phyloP scores from a whole-genome alignment of 1,139 yeast genomes.

The Komagataea norvegica region DNA sequence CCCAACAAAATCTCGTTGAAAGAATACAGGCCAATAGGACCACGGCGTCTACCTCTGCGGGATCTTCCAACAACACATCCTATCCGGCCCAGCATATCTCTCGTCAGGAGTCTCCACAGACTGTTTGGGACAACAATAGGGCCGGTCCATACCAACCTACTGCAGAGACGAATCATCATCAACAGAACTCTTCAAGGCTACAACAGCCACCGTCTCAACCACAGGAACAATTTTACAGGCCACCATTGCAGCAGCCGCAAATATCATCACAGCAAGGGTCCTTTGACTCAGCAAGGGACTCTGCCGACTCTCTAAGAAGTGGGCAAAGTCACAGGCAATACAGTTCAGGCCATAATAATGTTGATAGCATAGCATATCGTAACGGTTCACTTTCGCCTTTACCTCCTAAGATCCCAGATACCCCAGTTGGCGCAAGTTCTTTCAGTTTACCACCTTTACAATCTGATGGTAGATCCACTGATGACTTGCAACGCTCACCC shows the following conservation, averaged over 20 bases:
- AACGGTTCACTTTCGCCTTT: conserved; percentile 8
- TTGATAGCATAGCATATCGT: conserved; percentile 2
- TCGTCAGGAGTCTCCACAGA: conserved; percentile 7
- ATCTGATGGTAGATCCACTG: conserved; percentile 8
- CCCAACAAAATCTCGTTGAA: background rate
- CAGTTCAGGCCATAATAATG: no score
- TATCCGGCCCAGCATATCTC: conserved; percentile 8
- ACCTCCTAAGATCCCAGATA: conserved; percentile 16
- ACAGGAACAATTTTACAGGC: background rate
- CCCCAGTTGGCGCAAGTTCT: conserved; percentile 22
- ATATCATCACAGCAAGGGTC: background rate
- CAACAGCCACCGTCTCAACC: conserved; percentile 6
- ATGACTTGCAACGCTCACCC: conserved; percentile 18
- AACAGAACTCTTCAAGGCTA: no score
- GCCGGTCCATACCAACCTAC: conserved; percentile 10
- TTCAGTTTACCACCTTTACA: conserved; percentile 17
- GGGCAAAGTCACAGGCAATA: background rate
- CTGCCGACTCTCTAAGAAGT: background rate
- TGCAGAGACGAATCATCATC: background rate
- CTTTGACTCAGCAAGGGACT: background rate
- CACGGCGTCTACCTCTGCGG: conserved; percentile 6
- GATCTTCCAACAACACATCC: conserved; percentile 8
- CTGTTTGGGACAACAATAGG: conserved; percentile 8
- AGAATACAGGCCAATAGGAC: background rate
- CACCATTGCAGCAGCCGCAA: background rate